These are phyloP conservation scores for Vigna radiata DNA, from an alignment of 306 rosid species.

Conservation along the genomic window DNA sequence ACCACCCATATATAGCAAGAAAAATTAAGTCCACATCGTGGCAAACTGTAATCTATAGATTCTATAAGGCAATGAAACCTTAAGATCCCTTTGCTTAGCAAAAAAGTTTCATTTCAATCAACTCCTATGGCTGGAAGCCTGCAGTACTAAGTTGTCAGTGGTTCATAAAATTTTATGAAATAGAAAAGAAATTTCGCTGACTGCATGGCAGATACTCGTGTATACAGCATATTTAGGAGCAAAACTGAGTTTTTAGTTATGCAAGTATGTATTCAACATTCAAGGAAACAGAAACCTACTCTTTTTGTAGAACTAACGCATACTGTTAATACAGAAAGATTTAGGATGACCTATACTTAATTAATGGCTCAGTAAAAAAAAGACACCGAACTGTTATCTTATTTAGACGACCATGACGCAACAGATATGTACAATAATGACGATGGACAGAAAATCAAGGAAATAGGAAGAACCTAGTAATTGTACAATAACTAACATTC, in stretches of 20 bases:
- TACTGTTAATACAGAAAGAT: neutral
- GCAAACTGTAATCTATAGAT: too few relatives aligned
- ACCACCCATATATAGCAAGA: too few relatives aligned
- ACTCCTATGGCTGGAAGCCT: too few relatives aligned
- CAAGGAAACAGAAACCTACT: neutral
- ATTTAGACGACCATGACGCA: neutral
- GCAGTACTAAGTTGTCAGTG: too few relatives aligned
- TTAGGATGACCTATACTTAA: neutral
- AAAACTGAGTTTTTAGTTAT: conserved; percentile 9
- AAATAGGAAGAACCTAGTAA: neutral
- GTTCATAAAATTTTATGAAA: too few relatives aligned
- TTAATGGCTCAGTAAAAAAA: neutral
- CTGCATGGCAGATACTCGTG: neutral
- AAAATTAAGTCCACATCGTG: too few relatives aligned
- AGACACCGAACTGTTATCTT: neutral
- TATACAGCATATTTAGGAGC: neutral
- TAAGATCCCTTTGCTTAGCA: too few relatives aligned
- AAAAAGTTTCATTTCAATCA: too few relatives aligned
- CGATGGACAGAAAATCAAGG: neutral
- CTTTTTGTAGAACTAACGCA: neutral
- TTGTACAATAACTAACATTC: neutral
- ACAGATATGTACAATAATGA: neutral
- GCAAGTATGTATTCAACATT: neutral
- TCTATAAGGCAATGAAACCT: too few relatives aligned
- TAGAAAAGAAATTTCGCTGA: too few relatives aligned